phyloP scores from a whole-genome alignment of 2,329 filamentous ascomycete species.

The Claviceps paspali region DNA sequence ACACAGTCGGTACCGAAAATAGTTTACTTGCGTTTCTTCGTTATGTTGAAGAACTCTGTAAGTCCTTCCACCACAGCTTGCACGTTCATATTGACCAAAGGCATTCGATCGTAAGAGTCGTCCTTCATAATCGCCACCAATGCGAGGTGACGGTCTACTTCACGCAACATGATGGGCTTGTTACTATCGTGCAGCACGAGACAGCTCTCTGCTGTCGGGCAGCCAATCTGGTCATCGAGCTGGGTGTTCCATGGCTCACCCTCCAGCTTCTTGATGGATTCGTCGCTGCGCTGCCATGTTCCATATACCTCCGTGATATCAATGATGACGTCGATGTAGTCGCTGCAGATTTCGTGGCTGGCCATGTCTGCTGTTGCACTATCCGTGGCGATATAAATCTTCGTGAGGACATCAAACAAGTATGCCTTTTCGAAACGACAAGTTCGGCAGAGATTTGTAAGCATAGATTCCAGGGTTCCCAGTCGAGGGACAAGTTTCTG shows the following conservation, averaged over 20 bases:
- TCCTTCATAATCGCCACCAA: constrained; percentile 80
- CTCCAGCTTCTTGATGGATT: constrained; percentile 40
- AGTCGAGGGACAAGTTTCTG: constrained; percentile 93
- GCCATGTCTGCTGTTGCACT: constrained; percentile 86
- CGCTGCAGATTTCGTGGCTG: constrained; percentile 94
- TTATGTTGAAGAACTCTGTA: constrained; percentile 64
- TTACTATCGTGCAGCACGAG: constrained; percentile 50
- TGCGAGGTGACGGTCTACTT: constrained; percentile 61
- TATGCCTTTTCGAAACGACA: constrained; percentile 97
- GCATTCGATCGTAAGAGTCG: constrained; percentile 70
- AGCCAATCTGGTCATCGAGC: constrained; percentile 51
- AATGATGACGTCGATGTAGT: constrained; percentile 97
- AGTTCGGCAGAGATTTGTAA: constrained; percentile 84
- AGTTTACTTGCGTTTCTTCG: constrained; percentile 34
- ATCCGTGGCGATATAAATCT: constrained; percentile 97
- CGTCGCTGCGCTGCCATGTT: constrained; percentile 45
- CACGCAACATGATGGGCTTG: constrained; percentile 50
- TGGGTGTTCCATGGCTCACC: constrained; percentile 44
- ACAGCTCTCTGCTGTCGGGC: constrained; percentile 50
- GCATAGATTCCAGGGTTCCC: constrained; percentile 79
- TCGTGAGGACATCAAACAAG: constrained; percentile 91
- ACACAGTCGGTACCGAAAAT: not conserved
- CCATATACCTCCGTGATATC: constrained; percentile 94
- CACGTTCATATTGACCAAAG: constrained; percentile 75
- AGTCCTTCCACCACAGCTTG: constrained; percentile 67